Evolutionary conservation across 192 early-diverging fungal genomes (phyloP), one percentile per base, ranked within the genome.

Genomic region (Entomortierella parvispora): DNA sequence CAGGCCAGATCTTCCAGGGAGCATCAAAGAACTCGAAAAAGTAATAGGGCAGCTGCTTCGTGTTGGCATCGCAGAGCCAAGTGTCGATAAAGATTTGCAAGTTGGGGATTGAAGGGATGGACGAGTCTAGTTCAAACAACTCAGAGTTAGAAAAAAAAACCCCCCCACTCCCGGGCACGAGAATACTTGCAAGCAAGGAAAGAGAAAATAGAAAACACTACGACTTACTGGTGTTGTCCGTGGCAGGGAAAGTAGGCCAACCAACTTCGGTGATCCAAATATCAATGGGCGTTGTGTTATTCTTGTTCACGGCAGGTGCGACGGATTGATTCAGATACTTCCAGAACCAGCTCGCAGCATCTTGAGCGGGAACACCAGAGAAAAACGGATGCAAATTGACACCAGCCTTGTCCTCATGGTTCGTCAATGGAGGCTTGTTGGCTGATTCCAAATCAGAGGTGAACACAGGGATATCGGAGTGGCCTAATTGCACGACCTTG

Each of bases 331-430:
- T 44, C 22, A 77, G 53, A 47, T 80, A 83, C 14, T 76, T 68
- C 68, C 68, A 83, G 37, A 68, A 80, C 82, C 82, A 83, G 6
- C 58, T 18, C 2, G 82, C 82, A 22, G 72, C 82, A 17, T 69
- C 40, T 3, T 65, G 43, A 28, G 71, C 69, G 5, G 68, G 63
- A 1, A 67, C 65, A 6, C 74, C 79, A 9, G 72, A 70, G 56
- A 83, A 83, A 68, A 83, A 83, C 3, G 82, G 82, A 57, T 83
- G 82, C 20, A 83, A 67, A 50, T 83, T 83, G 14, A 70, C 79
- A 8, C 72, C 56, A 3, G 80, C 60, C 25, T 53, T 62, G 29
- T 83, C 82, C 29, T 64, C 58, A 22, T 65, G 32, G 37, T 32
- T 49, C 26, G 80, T 62, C 68, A 83, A 26, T 12, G 55, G 45